A percentile compares a stretch with the other conserved stretches of the same genome.
Evolutionary conservation across 495 filamentous ascomycete species (phyloP).

Genomic region (Rostrohypoxylon terebratum): DNA sequence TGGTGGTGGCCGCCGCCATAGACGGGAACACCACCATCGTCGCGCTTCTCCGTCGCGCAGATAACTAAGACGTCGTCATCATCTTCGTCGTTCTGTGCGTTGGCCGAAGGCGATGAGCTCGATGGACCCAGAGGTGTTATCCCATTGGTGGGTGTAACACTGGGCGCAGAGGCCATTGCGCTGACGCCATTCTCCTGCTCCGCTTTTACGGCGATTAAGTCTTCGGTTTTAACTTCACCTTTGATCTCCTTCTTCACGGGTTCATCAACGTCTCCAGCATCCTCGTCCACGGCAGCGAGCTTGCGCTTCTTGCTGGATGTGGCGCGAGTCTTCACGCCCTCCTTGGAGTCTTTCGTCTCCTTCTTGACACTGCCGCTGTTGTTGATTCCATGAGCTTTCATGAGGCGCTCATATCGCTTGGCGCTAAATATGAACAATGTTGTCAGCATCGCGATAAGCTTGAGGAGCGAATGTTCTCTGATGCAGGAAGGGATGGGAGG

Average conservation of each 20-base stretch:
- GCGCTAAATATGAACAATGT: slow-evolving; percentile 55
- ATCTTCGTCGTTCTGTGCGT: slow-evolving; percentile 35
- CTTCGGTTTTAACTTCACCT: slow-evolving; percentile 50
- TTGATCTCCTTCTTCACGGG: slow-evolving; percentile 50
- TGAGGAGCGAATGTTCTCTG: background rate
- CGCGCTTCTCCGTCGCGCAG: slow-evolving; percentile 45
- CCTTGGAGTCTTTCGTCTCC: slow-evolving; percentile 42
- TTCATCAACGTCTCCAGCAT: slow-evolving; percentile 53
- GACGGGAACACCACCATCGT: slow-evolving; percentile 10
- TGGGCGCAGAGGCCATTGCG: slow-evolving; percentile 19
- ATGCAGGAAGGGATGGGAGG: background rate
- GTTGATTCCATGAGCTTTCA: slow-evolving; percentile 66
- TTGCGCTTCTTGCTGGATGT: slow-evolving; percentile 57
- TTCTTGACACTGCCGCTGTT: slow-evolving; percentile 45
- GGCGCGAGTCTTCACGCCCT: slow-evolving; percentile 39
- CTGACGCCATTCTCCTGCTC: slow-evolving; percentile 39
- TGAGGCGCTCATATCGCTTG: slow-evolving; percentile 73
- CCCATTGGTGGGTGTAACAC: slow-evolving; percentile 8
- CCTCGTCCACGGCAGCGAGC: slow-evolving; percentile 48
- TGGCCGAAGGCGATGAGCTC: slow-evolving; percentile 30
- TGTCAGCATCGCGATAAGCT: slow-evolving; percentile 3
- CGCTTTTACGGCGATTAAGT: slow-evolving; percentile 48
- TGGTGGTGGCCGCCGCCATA: slow-evolving; percentile 37
- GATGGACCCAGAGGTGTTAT: slow-evolving; percentile 25
- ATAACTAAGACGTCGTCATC: slow-evolving; percentile 48